phyloP scores from a whole-genome alignment of 495 filamentous ascomycete genomes.

The Penicillium parvum region DNA sequence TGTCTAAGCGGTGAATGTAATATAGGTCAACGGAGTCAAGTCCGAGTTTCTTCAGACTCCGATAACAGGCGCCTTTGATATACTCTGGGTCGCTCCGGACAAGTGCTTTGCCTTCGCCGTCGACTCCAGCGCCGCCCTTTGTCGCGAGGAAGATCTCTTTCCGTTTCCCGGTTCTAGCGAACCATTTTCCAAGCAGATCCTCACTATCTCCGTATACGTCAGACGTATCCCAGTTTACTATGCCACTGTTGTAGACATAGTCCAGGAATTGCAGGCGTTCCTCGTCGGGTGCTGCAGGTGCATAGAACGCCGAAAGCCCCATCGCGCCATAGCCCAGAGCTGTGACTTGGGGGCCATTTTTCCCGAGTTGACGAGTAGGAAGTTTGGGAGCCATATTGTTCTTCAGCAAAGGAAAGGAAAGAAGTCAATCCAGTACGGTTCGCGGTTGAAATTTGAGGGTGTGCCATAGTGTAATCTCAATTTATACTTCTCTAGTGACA shows the following conservation, averaged over 20 bases:
- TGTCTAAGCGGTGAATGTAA: slow-evolving; percentile 49
- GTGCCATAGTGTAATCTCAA: too few relatives aligned
- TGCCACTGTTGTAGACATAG: slow-evolving; percentile 48
- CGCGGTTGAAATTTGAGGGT: too few relatives aligned
- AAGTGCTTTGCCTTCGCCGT: slow-evolving; percentile 9
- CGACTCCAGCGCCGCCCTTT: slow-evolving; percentile 46
- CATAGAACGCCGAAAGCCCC: slow-evolving; percentile 49
- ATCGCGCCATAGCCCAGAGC: slow-evolving; percentile 55
- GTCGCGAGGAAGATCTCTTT: slow-evolving; percentile 55
- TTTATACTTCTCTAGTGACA: too few relatives aligned
- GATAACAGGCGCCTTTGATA: slow-evolving; percentile 44
- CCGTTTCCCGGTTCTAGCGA: slow-evolving; percentile 50
- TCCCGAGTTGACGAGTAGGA: slow-evolving; percentile 46
- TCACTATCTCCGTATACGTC: slow-evolving; percentile 44
- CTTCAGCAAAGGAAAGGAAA: too few relatives aligned
- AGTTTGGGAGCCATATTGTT: too few relatives aligned
- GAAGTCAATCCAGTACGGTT: too few relatives aligned
- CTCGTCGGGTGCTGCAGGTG: slow-evolving; percentile 29
- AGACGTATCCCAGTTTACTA: slow-evolving; percentile 57
- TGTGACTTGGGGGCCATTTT: slow-evolving; percentile 50
- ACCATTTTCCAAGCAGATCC: slow-evolving; percentile 53
- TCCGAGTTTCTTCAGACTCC: slow-evolving; percentile 48
- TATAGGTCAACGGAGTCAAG: slow-evolving; percentile 56
- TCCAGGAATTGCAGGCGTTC: slow-evolving; percentile 43
- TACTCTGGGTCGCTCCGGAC: slow-evolving; percentile 52